Evolutionary conservation across 768 basidiomycete genomes (phyloP).

Genomic region (Lactarius sanguifluus): DNA sequence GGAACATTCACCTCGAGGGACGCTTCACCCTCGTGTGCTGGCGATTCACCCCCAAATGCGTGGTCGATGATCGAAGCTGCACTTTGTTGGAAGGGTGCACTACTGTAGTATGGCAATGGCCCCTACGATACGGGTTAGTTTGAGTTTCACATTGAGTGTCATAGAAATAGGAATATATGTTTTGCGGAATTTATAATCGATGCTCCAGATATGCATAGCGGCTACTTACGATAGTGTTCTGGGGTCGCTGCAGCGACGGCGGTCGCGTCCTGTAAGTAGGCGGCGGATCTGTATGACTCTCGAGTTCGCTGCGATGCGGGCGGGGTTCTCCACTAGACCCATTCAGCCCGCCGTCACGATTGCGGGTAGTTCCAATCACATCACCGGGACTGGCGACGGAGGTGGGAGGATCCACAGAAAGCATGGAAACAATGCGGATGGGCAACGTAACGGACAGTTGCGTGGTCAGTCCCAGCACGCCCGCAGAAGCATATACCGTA

Average conservation of each 20-base stretch:
- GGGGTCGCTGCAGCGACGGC: slow-evolving; percentile 13
- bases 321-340: neutral
- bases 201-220: neutral
- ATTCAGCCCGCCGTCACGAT: neutral
- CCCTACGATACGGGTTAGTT: slow-evolving; percentile 9
- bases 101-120: slow-evolving; percentile 5
- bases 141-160: neutral
- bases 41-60: neutral
- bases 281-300: slow-evolving; percentile 7
- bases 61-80: neutral
- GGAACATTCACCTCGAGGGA: neutral
- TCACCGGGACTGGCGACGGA: slow-evolving; percentile 31
- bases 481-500: slow-evolving; percentile 55
- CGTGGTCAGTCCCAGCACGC: slow-evolving; percentile 42
- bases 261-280: slow-evolving; percentile 23
- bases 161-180: neutral
- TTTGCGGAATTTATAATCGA: neutral
- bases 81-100: neutral
- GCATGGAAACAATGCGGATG: slow-evolving; percentile 74
- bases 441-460: slow-evolving; percentile 74
- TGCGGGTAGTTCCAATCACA: neutral
- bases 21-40: neutral
- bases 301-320: neutral
- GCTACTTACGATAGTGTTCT: slow-evolving; percentile 12
- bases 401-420: slow-evolving; percentile 83